Evolutionary conservation across 129 eudicot species (phyloP).

Genomic region (Lonicera japonica): DNA sequence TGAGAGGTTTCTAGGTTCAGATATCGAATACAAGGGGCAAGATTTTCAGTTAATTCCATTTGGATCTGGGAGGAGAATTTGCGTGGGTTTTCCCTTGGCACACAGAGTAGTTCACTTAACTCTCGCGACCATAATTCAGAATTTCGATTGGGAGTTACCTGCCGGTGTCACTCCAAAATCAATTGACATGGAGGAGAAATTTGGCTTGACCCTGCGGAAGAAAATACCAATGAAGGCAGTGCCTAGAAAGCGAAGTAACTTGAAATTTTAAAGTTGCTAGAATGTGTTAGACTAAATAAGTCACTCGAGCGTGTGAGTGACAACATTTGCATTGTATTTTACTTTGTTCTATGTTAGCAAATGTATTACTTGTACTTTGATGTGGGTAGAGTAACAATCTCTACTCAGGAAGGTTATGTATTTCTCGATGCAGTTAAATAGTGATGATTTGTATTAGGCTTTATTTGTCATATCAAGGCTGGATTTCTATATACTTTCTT

Average conservation of each 20-base stretch:
- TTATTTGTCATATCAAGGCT: too few relatives aligned
- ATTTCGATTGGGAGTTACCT: slow-evolving; percentile 11
- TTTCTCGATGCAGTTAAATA: too few relatives aligned
- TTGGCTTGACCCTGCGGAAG: slow-evolving; percentile 10
- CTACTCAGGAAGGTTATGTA: too few relatives aligned
- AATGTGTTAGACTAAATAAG: too few relatives aligned
- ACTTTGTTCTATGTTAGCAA: too few relatives aligned
- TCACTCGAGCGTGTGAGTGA: too few relatives aligned
- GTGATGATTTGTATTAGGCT: too few relatives aligned
- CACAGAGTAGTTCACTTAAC: slow-evolving; percentile 1
- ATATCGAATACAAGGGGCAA: slow-evolving; percentile 13
- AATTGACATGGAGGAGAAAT: slow-evolving; percentile 12
- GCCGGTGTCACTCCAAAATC: neutral
- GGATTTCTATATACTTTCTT: too few relatives aligned
- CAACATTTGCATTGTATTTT: too few relatives aligned
- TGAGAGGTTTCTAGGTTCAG: slow-evolving; percentile 7
- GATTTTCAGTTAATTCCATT: slow-evolving; percentile 11
- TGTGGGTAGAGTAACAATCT: too few relatives aligned
- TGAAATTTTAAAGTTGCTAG: neutral
- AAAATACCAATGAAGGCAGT: slow-evolving; percentile 3
- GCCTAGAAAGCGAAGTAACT: neutral
- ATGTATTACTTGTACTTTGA: too few relatives aligned
- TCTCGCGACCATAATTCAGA: neutral
- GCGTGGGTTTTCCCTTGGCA: slow-evolving; percentile 3
- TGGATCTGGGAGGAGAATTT: slow-evolving; percentile 20